Base-by-base conservation (phyloP, 2,329 filamentous ascomycete genomes). In the Gliomastix tumulicola region DNA sequence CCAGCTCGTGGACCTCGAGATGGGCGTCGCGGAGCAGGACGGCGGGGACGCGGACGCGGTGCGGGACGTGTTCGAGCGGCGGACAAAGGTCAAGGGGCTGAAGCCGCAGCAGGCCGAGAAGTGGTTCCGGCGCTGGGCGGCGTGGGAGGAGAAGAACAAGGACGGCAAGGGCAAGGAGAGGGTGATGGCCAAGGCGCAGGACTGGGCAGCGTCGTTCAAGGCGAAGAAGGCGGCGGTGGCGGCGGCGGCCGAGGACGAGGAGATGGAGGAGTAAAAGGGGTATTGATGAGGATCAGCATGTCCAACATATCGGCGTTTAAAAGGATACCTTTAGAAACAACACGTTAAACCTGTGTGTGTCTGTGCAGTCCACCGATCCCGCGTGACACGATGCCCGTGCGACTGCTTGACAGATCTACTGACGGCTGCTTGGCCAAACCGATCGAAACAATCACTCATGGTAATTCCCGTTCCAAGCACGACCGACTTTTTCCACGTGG, bases 41-140 rank as follows among this genome's bases (percentile, higher is more conserved):
- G 72, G 71, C 12, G 74, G 79, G 22, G 67, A 71, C 28, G 35
- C 42, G 5, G 76, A 64, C 3, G 71, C 70, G 23, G 75, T 89
- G 20, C 73, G 88, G 33, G 79, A 82, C 41, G 65, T 97, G 33
- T 97, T 92, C 55, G 88, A 94, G 64, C 73, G 89, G 30, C 84
- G 89, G 53, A 69, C 75, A 19, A 78, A 74, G 47, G 72, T 73
- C 25, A 80, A 79, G 63, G 71, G 73, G 3, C 68, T 95, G 48
- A 95, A 94, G 70, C 76, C 84, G 28, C 81, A 86, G 56, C 77
- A 88, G 55, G 88, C 88, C 13, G 82, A 83, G 65, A 83, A 80
- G 54, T 86, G 94, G 69, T 98, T 97, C 65, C 87, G 87, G 65
- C 76, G 85, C 48, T 98, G 92, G 92, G 76, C 84, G 39, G 78